Evolutionary conservation across 2,329 filamentous ascomycete genomes (phyloP).

Genomic region (Raffaelea arxii): DNA sequence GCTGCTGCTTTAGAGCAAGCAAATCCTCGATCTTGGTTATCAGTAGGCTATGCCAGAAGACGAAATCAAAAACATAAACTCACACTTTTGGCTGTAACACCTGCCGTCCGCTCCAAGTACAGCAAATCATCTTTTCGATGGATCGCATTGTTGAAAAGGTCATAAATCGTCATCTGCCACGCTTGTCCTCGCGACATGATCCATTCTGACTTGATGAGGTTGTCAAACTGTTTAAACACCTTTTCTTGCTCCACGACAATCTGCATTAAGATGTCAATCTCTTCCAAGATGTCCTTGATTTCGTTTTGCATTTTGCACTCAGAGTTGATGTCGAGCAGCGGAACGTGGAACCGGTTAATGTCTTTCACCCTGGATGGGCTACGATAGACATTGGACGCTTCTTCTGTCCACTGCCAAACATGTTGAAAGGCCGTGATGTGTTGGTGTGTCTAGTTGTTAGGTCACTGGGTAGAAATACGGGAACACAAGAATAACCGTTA

Average conservation of each 20-base stretch:
- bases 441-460: conserved; percentile 17
- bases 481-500: too few relatives aligned
- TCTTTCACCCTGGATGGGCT: conserved; percentile 11
- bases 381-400: conserved; percentile 12
- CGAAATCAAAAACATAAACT: conserved; percentile 3
- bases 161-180: neutral
- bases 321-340: conserved; percentile 30
- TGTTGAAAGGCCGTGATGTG: conserved; percentile 27
- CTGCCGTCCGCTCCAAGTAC: too few relatives aligned
- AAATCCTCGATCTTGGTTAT: conserved; percentile 25
- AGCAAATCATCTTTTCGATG: too few relatives aligned
- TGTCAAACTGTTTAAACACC: conserved; percentile 19
- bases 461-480: too few relatives aligned
- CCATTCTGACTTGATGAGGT: too few relatives aligned
- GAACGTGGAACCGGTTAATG: conserved; percentile 7
- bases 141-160: neutral
- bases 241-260: conserved; percentile 26
- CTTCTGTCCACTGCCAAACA: conserved; percentile 26
- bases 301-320: conserved; percentile 32
- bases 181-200: neutral
- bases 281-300: conserved; percentile 36
- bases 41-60: neutral
- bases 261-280: conserved; percentile 35
- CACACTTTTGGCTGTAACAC: conserved; percentile 24
- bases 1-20: conserved; percentile 33